A percentile compares a stretch with the other conserved stretches of the same genome.
These are phyloP conservation scores for Penicillium subrubescens DNA, from an alignment of 495 filamentous ascomycete genomes.

Conservation along the genomic window DNA sequence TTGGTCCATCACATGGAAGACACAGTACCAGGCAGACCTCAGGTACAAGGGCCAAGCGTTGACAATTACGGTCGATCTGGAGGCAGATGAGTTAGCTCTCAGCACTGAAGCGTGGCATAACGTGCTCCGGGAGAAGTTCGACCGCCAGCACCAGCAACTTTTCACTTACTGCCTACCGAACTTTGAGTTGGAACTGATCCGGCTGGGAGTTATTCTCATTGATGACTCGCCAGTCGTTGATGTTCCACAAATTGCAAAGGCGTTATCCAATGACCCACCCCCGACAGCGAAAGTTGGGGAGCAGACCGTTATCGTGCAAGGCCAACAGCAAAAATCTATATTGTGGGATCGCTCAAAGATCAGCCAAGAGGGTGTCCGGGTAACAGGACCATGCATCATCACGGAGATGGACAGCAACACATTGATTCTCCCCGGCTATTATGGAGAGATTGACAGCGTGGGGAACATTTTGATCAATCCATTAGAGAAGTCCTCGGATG, in stretches of 20 bases:
- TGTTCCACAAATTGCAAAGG: constrained; percentile 37
- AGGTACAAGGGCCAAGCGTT: constrained; percentile 53
- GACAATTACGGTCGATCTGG: constrained; percentile 45
- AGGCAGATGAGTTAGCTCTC: constrained; percentile 28
- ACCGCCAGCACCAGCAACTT: constrained; percentile 46
- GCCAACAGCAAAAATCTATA: constrained; percentile 37
- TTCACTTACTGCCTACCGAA: constrained; percentile 49
- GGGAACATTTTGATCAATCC: constrained; percentile 52
- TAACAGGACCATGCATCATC: constrained; percentile 50
- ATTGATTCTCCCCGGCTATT: constrained; percentile 48
- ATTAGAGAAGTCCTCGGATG: constrained; percentile 18
- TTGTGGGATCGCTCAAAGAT: constrained; percentile 50
- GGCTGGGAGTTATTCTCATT: constrained; percentile 45
- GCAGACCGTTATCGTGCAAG: constrained; percentile 43
- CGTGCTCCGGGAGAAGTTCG: constrained; percentile 41
- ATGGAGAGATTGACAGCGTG: constrained; percentile 43
- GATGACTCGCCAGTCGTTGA: constrained; percentile 44
- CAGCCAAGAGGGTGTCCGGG: constrained; percentile 35
- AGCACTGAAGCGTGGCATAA: constrained; percentile 20
- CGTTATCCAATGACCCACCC: constrained; percentile 28
- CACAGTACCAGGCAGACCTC: constrained; percentile 46
- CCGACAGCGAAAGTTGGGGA: constrained; percentile 31
- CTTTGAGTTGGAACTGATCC: constrained; percentile 48
- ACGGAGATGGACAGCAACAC: constrained; percentile 57
- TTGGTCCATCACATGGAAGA: constrained; percentile 28